Evolutionary conservation across 75 land plant genomes (phyloP), one percentile per base, ranked within the genome.

Genomic region (Pinus tabuliformis): DNA sequence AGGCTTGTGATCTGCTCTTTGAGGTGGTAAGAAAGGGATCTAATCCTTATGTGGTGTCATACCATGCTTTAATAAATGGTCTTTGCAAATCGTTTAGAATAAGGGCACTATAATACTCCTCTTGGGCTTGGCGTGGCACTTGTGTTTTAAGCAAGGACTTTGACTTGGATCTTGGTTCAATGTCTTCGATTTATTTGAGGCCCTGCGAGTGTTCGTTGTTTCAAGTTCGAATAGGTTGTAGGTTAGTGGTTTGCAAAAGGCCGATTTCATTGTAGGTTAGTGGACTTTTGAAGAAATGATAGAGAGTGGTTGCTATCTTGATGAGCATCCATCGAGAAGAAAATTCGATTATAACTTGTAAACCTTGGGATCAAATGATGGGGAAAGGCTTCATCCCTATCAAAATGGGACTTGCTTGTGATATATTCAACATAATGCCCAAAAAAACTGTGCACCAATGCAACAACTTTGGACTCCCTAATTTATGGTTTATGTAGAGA

Each of bases 311-410:
- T 33, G 59, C n/a, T 37, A 30, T 70, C 95, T 92, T 56, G 89
- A 90, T 78, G 85, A 79, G 58, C 79, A 84, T 92, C 11, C 39
- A 86, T 56, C 72, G 57, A n/a, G 89, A 85, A 85, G 70, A 74
- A 70, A 83, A 87, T 74, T 16, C 82, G 56, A 36, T 56, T 3
- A 7, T 70, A 39, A 91, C 93, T 60, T 81, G 86, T 81, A 75
- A 59, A n/a, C 39, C 89, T n/a, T 89, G 91, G 93, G 91, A 91
- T 76, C 82, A 87, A 58, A 91, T 91, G 93, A 87, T 91, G 89
- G 87, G 83, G 78, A 82, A 81, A 58, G 93, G 93, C 2, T 87
- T 81, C 77, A 84, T 82, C 28, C 91, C 26, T 26, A 26, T 26
- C 26, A 26, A 26, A 26, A 26, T 26, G 26, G 26, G 26, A 26